Conservation (phyloP, 192 early-diverging fungal species). For the Haplosporangium gracile region DNA sequence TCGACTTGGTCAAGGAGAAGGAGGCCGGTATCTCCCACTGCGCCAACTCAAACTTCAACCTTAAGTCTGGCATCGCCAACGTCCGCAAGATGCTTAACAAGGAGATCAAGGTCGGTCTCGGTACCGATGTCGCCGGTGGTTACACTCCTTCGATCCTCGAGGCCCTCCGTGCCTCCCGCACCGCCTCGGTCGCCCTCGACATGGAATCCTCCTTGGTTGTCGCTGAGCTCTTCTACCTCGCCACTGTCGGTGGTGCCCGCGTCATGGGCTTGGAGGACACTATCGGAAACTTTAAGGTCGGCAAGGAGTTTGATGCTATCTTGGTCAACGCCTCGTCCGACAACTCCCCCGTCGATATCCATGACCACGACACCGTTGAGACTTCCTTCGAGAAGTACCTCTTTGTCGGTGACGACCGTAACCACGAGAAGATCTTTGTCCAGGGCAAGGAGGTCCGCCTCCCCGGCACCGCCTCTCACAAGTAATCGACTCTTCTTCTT, state of each 20-base stretch:
- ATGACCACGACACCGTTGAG: slow-evolving; percentile 67
- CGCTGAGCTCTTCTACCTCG: slow-evolving; percentile 85
- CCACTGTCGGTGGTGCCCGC: slow-evolving; percentile 91
- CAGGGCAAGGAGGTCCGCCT: slow-evolving; percentile 69
- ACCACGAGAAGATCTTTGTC: slow-evolving; percentile 87
- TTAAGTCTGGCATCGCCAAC: slow-evolving; percentile 85
- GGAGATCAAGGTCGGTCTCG: slow-evolving; percentile 90
- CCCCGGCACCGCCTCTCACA: slow-evolving; percentile 37
- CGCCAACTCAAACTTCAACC: slow-evolving; percentile 91
- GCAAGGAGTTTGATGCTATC: slow-evolving; percentile 96
- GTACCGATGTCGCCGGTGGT: slow-evolving; percentile 95
- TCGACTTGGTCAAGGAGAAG: slow-evolving; percentile 70
- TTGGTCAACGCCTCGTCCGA: slow-evolving; percentile 68
- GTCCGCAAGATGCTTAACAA: slow-evolving; percentile 80
- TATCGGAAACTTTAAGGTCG: slow-evolving; percentile 87
- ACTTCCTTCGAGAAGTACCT: slow-evolving; percentile 90
- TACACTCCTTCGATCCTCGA: slow-evolving; percentile 88
- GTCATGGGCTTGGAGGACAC: slow-evolving; percentile 77
- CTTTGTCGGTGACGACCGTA: slow-evolving; percentile 91
- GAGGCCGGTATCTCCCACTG: slow-evolving; percentile 91
- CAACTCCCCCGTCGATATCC: slow-evolving; percentile 72
- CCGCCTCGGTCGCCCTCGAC: slow-evolving; percentile 77
- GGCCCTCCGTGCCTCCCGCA: slow-evolving; percentile 85
- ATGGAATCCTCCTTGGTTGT: slow-evolving; percentile 71
- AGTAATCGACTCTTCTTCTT: slow-evolving; percentile 21